phyloP scores from a whole-genome alignment of 192 early-diverging fungal genomes.

The Coemansia sp. region DNA sequence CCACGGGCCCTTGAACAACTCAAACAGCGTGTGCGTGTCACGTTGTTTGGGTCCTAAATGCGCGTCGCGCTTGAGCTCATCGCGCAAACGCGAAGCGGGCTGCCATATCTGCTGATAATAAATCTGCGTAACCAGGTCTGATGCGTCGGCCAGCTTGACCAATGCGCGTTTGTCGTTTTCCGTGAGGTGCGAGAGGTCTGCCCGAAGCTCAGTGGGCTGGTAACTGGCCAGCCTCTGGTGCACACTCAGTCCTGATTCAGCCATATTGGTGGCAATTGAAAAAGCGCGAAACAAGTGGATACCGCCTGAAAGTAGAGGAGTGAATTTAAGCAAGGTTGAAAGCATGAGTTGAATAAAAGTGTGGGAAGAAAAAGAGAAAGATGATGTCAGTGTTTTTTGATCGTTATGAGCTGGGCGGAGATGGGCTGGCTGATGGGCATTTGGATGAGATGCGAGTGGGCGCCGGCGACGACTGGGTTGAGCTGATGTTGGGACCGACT shows the following conservation, averaged over 20 bases:
- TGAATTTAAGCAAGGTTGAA: not conserved
- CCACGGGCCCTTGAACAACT: constrained; percentile 71
- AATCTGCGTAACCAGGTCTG: constrained; percentile 60
- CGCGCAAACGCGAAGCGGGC: constrained; percentile 57
- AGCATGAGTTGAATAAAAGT: not conserved
- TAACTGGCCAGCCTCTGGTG: constrained; percentile 53
- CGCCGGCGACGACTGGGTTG: constrained; percentile 44
- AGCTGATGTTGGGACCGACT: constrained; percentile 41
- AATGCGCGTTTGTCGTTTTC: constrained; percentile 62
- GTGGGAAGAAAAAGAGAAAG: not conserved
- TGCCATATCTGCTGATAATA: constrained; percentile 70
- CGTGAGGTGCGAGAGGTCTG: constrained; percentile 61
- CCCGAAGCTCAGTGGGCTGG: constrained; percentile 56
- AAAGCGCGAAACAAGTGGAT: constrained; percentile 14
- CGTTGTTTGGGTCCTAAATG: constrained; percentile 13
- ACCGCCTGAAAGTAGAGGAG: not conserved
- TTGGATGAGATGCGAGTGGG: not conserved
- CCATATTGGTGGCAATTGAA: constrained; percentile 5
- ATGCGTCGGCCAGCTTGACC: constrained; percentile 61
- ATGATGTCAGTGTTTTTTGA: not conserved
- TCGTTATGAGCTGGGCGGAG: constrained; percentile 3
- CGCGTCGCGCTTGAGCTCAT: constrained; percentile 48
- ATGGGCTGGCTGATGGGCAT: constrained; percentile 23
- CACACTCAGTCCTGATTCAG: not conserved
- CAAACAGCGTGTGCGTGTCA: constrained; percentile 56